Percentiles rank a stretch among this genome's conserved stretches.
These are phyloP conservation scores for Amborella trichopoda DNA, from an alignment of 164 flowering plant species.

Conservation along the genomic window DNA sequence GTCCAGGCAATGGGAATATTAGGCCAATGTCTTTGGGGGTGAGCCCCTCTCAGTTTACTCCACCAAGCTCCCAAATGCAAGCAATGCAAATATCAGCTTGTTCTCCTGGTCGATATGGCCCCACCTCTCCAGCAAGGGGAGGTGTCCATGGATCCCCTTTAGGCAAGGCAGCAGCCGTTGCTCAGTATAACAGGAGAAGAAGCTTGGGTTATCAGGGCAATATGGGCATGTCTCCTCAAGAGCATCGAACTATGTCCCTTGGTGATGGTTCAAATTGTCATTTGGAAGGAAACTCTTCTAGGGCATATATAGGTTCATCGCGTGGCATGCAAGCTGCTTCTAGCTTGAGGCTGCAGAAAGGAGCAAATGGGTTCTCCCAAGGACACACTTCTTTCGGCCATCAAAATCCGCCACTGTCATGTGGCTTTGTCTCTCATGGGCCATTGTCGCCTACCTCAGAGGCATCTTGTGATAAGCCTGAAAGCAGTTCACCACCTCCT, in stretches of 20 bases:
- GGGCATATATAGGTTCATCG: conserved; percentile 32
- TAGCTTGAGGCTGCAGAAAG: conserved; percentile 41
- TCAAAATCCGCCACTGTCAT: conserved; percentile 19
- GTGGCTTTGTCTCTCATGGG: conserved; percentile 11
- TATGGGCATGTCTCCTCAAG: conserved; percentile 30
- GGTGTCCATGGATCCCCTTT: conserved; percentile 78
- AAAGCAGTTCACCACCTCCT: conserved; percentile 41
- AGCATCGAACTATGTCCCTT: too few relatives aligned
- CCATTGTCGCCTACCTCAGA: conserved; percentile 19
- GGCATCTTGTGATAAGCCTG: conserved; percentile 38
- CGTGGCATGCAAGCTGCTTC: conserved; percentile 32
- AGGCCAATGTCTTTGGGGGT: conserved; percentile 82
- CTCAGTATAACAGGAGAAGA: conserved; percentile 67
- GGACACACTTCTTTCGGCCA: conserved; percentile 16
- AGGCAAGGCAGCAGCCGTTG: conserved; percentile 51
- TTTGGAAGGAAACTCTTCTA: conserved; percentile 54
- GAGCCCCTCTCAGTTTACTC: conserved; percentile 94
- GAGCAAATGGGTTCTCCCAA: conserved; percentile 21
- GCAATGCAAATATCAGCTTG: conserved; percentile 52
- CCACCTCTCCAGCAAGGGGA: conserved; percentile 82
- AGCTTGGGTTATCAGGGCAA: conserved; percentile 54
- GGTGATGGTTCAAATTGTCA: too few relatives aligned
- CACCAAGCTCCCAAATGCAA: conserved; percentile 64
- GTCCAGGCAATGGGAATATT: conserved; percentile 68
- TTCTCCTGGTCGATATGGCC: conserved; percentile 79